Evolutionary conservation across 2,329 filamentous ascomycete species (phyloP), one percentile per base, ranked within the genome.

Genomic region (Apiospora pterosperma): DNA sequence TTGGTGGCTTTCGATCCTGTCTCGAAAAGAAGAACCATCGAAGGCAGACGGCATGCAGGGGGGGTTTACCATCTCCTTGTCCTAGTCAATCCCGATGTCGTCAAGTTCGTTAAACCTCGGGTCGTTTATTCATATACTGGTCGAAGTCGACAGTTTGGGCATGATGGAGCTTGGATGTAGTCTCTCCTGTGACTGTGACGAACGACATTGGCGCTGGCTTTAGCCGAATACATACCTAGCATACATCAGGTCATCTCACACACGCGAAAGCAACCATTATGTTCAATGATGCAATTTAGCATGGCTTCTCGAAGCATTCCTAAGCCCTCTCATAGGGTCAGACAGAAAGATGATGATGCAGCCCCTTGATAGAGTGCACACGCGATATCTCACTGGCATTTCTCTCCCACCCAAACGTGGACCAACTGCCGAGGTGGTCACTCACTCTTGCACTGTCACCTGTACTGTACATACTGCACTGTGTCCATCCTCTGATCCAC

Each of bases 221-320:
- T 55, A 55, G 28, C 48, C 28, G 48, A 55, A 34, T 55, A 19
- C 8, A 34, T 52, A 31, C 25, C 25, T 31, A 31, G n/a, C n/a
- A n/a, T n/a, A n/a, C n/a, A n/a, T n/a, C n/a, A n/a, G n/a, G n/a
- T n/a, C n/a, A n/a, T n/a, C n/a, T n/a, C 44, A 31, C 44, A 28
- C 44, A 10, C 23, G 31, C 48, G 16, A 55, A 21, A 55, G 28
- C 16, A 55, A 34, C 48, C 48, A 55, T 55, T 28, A 55, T 55
- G 48, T 55, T 28, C 48, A 55, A 55, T 55, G 48, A 55, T 55
- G 48, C 48, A 55, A 55, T 55, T 55, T 34, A 34, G 28, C 48
- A 28, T 55, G 48, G 48, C 48, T 55, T 55, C 48, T 34, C 25
- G 48, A 55, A 55, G 48, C 48, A 55, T 55, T 55, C 48, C 48